These are phyloP conservation scores for Metschnikowia kunwiensis DNA, from an alignment of 805 yeast genomes.

Conservation along the genomic window DNA sequence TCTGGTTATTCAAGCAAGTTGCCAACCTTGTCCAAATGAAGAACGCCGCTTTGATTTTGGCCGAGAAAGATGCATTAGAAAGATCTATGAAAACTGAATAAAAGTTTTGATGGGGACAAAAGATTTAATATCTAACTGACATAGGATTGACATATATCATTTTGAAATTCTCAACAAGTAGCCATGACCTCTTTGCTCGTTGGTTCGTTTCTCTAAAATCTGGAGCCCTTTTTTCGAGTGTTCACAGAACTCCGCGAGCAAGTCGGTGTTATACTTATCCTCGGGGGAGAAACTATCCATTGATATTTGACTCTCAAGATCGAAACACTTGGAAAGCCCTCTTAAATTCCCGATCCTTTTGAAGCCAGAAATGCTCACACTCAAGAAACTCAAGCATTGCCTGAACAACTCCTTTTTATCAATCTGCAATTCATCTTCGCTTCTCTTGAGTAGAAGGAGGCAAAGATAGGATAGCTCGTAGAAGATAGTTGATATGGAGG, in stretches of 20 bases:
- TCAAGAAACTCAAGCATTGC: constrained; percentile 36
- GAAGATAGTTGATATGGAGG: constrained; percentile 34
- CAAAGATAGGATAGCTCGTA: constrained; percentile 31
- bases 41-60: constrained; percentile 79
- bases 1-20: constrained; percentile 86
- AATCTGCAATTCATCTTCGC: not conserved
- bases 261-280: constrained; percentile 7
- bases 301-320: constrained; percentile 27
- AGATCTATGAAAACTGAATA: constrained; percentile 23
- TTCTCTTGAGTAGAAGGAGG: constrained; percentile 15
- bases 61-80: constrained; percentile 67
- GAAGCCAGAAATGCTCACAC: constrained; percentile 45
- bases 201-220: constrained; percentile 10
- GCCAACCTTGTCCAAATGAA: constrained; percentile 86
- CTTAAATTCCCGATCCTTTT: constrained; percentile 35
- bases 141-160: not conserved
- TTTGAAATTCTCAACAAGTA: constrained; percentile 6
- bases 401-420: constrained; percentile 23
- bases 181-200: constrained; percentile 12
- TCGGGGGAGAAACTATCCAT: constrained; percentile 5
- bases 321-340: constrained; percentile 40
- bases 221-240: constrained; percentile 17
- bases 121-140: not conserved
- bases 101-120: not conserved
- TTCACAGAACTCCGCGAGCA: constrained; percentile 12